A percentile compares a stretch with the other conserved stretches of the same genome.
Conservation (phyloP, 2,329 filamentous ascomycete genomes). For the Zasmidium cellare region DNA sequence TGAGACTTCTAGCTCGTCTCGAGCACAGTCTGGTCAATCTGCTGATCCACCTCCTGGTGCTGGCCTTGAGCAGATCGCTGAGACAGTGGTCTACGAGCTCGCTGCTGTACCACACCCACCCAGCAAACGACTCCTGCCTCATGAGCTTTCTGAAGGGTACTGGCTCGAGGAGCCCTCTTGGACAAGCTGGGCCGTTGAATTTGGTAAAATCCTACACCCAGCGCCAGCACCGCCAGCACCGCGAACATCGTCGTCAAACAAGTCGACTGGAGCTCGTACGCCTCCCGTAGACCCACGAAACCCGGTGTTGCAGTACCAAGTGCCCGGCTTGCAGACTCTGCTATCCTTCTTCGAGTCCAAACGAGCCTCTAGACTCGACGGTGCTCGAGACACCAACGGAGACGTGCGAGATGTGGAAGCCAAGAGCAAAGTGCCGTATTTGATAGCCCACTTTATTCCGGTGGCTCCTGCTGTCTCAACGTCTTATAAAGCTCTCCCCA, state of each 20-base stretch:
- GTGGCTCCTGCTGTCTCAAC: background rate
- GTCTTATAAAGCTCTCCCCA: conserved; percentile 7
- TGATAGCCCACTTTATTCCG: conserved; percentile 12
- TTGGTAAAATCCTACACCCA: background rate
- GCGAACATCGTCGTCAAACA: background rate
- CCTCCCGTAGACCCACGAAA: background rate
- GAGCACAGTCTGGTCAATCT: too few relatives aligned
- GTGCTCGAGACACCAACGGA: too few relatives aligned
- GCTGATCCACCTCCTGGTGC: too few relatives aligned
- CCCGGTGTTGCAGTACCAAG: background rate
- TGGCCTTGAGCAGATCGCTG: background rate
- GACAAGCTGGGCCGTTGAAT: conserved; percentile 4
- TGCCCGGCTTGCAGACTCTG: conserved; percentile 5
- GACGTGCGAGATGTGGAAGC: too few relatives aligned
- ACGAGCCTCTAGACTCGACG: background rate
- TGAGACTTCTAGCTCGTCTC: too few relatives aligned
- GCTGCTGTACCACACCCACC: background rate
- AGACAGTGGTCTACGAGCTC: background rate
- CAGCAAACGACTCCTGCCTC: background rate
- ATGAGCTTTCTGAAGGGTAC: conserved; percentile 2
- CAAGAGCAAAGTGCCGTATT: conserved; percentile 3
- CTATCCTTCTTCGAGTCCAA: conserved; percentile 8
- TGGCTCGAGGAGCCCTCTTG: conserved; percentile 2
- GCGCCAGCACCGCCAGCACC: background rate
- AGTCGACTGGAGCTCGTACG: background rate